These are phyloP conservation scores for Peltaster fructicola DNA, from an alignment of 2,329 filamentous ascomycete genomes.

Conservation along the genomic window DNA sequence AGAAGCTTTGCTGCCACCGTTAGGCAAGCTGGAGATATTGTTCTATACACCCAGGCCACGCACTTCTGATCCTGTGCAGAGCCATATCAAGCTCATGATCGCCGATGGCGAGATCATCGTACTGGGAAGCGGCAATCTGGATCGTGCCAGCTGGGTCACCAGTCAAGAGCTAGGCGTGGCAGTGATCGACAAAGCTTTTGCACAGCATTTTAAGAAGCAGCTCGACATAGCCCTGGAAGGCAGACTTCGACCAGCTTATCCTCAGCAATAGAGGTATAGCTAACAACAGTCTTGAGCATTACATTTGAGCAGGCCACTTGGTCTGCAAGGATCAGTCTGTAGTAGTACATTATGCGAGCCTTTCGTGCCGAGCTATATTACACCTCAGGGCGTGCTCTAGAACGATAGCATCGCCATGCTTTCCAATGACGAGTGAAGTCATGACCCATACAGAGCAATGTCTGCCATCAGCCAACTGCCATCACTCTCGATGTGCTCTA, in stretches of 20 bases:
- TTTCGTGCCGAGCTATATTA: too few relatives aligned
- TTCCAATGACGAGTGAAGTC: too few relatives aligned
- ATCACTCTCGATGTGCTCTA: too few relatives aligned
- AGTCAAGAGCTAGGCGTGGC: conserved; percentile 65
- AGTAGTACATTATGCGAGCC: too few relatives aligned
- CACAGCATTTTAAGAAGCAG: conserved; percentile 8
- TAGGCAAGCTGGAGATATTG: conserved; percentile 38
- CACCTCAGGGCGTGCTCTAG: too few relatives aligned
- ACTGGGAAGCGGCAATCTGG: conserved; percentile 67
- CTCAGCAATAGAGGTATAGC: too few relatives aligned
- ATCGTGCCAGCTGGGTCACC: conserved; percentile 72
- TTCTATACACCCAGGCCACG: conserved; percentile 33
- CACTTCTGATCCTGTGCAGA: conserved; percentile 43
- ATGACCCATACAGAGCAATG: too few relatives aligned
- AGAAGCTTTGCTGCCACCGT: conserved; percentile 26
- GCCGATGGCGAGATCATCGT: conserved; percentile 52
- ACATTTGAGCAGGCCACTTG: too few relatives aligned
- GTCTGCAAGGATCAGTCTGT: too few relatives aligned
- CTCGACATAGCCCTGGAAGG: conserved; percentile 8
- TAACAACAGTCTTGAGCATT: too few relatives aligned
- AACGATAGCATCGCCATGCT: too few relatives aligned
- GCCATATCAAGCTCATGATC: conserved; percentile 61
- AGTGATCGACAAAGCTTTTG: conserved; percentile 28
- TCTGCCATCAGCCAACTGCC: too few relatives aligned
- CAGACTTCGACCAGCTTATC: conserved; percentile 5